Base-by-base conservation (phyloP, 139 green algal species). In the Micromonas pusilla region DNA sequence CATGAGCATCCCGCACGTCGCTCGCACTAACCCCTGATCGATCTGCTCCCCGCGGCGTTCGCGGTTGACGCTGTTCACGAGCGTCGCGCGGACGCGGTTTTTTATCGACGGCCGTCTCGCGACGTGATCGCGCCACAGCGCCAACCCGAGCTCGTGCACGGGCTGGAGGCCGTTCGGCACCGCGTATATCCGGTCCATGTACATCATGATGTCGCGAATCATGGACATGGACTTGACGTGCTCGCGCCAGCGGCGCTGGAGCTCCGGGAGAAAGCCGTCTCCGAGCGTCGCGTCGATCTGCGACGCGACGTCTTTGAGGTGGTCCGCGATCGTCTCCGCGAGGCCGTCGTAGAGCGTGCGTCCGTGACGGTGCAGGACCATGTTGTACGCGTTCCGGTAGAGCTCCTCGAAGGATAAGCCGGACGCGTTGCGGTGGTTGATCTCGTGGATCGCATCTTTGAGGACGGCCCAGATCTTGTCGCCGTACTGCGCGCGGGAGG, bases 171-270 rank as follows among this genome's bases (percentile, higher is more conserved):
- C 87, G 70, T 96, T 83, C 85, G 97, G 93, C 36, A 80, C 77
- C 34, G 98, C 91, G 79, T 93, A 98, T 0, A 95, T 97, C n/a
- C 94, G 86, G 83, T 99, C 95, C 94, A 99, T 97, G 87, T 99
- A 98, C 95, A 98, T 98, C 37, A 99, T 88, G 68, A 99, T 97
- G 87, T 98, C 96, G 0, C 93, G 82, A 66, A 98, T 96, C 89
- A 97, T 97, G 67, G 95, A 89, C 70, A 96, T 92, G 45, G 84
- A 90, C 82, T 97, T 97, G 81, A 91, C 92, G 86, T 99, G 93
- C 30, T 93, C 85, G 36, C 93, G 86, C 92, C 93, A 99, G 31
- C 88, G 85, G 31, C 80, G 53, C 45, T 93, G 89, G n/a, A 98
- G 83, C 77, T 96, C 92, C 32, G 82, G 81, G 23, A 98, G 83